phyloP scores from a whole-genome alignment of 208 protist genomes.

The Sergeia podlipaevii region DNA sequence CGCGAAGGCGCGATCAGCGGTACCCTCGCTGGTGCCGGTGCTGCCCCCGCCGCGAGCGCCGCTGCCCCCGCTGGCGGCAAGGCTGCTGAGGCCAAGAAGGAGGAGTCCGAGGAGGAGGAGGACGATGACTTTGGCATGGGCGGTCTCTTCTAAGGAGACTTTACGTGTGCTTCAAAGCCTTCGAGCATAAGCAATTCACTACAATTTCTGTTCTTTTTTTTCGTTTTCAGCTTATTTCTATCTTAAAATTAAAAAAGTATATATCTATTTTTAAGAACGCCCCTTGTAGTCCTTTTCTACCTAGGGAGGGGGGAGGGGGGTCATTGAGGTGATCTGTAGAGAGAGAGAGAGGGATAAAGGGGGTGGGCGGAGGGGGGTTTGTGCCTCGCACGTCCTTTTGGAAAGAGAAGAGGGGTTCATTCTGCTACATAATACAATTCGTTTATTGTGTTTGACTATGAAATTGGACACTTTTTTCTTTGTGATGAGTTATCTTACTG shows the following conservation, averaged over 20 bases:
- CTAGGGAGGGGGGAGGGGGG: no score
- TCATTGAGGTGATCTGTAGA: no score
- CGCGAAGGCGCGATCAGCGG: conserved; percentile 88
- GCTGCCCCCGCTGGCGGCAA: conserved; percentile 27
- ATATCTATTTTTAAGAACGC: conserved; percentile 7
- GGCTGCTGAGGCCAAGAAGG: conserved; percentile 38
- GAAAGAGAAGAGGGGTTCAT: no score
- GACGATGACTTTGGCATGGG: conserved; percentile 85
- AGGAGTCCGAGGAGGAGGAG: conserved; percentile 74
- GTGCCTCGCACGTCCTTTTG: no score
- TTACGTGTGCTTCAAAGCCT: background rate
- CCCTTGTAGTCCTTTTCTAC: no score
- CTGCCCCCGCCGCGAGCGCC: conserved; percentile 32
- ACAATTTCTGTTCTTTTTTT: conserved; percentile 14
- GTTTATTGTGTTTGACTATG: no score
- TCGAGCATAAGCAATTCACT: background rate
- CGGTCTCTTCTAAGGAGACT: conserved; percentile 66
- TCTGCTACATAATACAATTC: no score
- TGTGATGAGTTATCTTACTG: no score
- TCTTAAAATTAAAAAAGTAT: background rate
- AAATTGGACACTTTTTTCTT: no score
- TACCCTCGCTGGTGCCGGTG: conserved; percentile 66
- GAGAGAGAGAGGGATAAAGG: no score
- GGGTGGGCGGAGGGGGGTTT: no score
- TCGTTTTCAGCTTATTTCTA: conserved; percentile 11